A percentile compares a stretch with the other conserved stretches of the same genome.
These are phyloP conservation scores for Paragyromitra xinjiangensis DNA, from an alignment of 495 filamentous ascomycete genomes.

Conservation along the genomic window DNA sequence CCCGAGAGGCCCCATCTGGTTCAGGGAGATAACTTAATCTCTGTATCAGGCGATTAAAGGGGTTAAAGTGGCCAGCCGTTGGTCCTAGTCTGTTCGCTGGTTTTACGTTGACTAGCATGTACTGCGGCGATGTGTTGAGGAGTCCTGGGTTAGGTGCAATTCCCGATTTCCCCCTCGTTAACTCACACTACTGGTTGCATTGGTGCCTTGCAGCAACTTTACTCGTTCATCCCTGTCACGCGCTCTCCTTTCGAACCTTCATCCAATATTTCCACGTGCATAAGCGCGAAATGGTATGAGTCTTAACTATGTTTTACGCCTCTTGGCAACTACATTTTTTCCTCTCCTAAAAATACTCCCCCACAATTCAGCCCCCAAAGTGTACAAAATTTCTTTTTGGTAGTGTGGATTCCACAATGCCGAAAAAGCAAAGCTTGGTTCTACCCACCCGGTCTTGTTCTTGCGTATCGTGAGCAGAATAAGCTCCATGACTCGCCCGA, in stretches of 20 bases:
- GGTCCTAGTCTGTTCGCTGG: conserved; percentile 22
- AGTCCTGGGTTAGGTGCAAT: conserved; percentile 3
- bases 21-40: conserved; percentile 38
- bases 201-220: conserved; percentile 42
- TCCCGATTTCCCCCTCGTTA: not conserved
- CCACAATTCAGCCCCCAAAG: conserved; percentile 15
- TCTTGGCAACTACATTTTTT: conserved; percentile 16
- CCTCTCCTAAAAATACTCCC: not conserved
- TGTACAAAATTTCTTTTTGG: not conserved
- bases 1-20: not conserved
- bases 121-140: not conserved
- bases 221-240: conserved; percentile 17
- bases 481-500: conserved; percentile 1
- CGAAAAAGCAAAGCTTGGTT: not conserved
- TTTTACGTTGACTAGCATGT: not conserved
- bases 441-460: conserved; percentile 6
- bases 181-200: conserved; percentile 9
- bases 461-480: not conserved
- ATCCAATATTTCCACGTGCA: conserved; percentile 28
- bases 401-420: not conserved
- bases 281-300: conserved; percentile 30
- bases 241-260: not conserved
- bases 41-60: conserved; percentile 36
- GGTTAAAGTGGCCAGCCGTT: conserved; percentile 20
- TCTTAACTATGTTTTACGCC: conserved; percentile 5